phyloP scores from a whole-genome alignment of 805 yeast species.

The Helenozyma baotianmanensis region DNA sequence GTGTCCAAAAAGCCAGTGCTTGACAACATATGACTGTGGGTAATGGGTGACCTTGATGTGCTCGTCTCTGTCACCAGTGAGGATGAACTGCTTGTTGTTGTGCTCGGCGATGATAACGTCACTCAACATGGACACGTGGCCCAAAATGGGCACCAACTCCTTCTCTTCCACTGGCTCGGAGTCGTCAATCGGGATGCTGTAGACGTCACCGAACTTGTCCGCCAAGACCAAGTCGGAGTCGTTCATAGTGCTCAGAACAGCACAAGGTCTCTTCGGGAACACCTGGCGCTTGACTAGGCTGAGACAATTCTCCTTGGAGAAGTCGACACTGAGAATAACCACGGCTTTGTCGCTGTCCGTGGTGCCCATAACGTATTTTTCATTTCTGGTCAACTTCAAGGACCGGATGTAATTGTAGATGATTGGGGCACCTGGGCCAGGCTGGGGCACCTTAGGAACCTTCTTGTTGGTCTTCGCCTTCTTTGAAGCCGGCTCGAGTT shows the following conservation, averaged over 20 bases:
- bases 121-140: slow-evolving; percentile 97
- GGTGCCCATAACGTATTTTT: slow-evolving; percentile 53
- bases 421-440: slow-evolving; percentile 61
- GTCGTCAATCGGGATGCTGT: slow-evolving; percentile 46
- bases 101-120: slow-evolving; percentile 48
- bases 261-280: slow-evolving; percentile 90
- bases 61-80: slow-evolving; percentile 93
- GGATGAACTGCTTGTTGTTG: slow-evolving; percentile 46
- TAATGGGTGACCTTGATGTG: slow-evolving; percentile 81
- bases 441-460: slow-evolving; percentile 14
- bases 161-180: slow-evolving; percentile 39
- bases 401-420: slow-evolving; percentile 65
- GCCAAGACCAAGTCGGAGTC: slow-evolving; percentile 60
- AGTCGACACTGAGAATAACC: slow-evolving; percentile 49
- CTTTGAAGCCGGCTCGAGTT: slow-evolving; percentile 8
- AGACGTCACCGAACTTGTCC: slow-evolving; percentile 96
- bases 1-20: slow-evolving; percentile 85
- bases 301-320: slow-evolving; percentile 39
- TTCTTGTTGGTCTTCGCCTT: slow-evolving; percentile 12
- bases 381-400: slow-evolving; percentile 50
- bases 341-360: slow-evolving; percentile 84
- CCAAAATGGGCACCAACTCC: slow-evolving; percentile 63
- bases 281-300: slow-evolving; percentile 61
- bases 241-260: slow-evolving; percentile 56
- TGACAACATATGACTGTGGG: slow-evolving; percentile 74